Conservation (phyloP, 2,329 filamentous ascomycete species). For the Aspergillus fumigatiaffinis region DNA sequence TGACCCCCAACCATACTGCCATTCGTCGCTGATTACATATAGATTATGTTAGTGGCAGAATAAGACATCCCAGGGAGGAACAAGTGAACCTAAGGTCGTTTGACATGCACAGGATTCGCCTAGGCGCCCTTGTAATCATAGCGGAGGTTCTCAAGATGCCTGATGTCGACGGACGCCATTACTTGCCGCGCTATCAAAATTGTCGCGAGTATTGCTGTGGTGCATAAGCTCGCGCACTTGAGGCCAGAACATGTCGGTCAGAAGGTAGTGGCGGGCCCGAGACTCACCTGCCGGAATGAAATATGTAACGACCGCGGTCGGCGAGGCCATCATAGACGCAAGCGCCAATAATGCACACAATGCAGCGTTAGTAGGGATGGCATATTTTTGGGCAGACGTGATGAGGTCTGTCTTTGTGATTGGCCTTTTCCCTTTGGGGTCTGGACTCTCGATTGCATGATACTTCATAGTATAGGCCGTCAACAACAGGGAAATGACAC, state of each 20-base stretch:
- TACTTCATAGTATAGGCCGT: conserved; percentile 38
- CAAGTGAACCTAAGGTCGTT: neutral
- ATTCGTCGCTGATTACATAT: neutral
- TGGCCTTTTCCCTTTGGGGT: conserved; percentile 29
- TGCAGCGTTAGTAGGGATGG: conserved; percentile 25
- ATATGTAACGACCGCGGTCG: conserved; percentile 25
- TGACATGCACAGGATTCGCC: neutral
- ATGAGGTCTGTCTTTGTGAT: conserved; percentile 17
- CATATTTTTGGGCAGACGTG: conserved; percentile 17
- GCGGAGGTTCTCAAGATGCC: conserved; percentile 34
- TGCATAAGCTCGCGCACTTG: conserved; percentile 19
- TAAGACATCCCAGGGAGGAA: neutral
- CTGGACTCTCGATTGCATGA: conserved; percentile 22
- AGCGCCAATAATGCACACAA: conserved; percentile 29
- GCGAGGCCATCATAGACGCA: conserved; percentile 20
- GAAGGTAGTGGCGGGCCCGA: neutral
- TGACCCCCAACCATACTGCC: neutral
- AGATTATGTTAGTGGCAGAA: neutral
- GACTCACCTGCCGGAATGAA: conserved; percentile 37
- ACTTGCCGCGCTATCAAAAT: conserved; percentile 29
- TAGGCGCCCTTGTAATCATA: conserved; percentile 43
- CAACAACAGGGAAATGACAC: conserved; percentile 33
- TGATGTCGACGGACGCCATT: conserved; percentile 39
- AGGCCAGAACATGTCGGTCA: conserved; percentile 12
- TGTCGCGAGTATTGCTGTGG: conserved; percentile 31